These are phyloP conservation scores for Fusarium penzigii DNA, from an alignment of 2,329 filamentous ascomycete species.

Conservation along the genomic window DNA sequence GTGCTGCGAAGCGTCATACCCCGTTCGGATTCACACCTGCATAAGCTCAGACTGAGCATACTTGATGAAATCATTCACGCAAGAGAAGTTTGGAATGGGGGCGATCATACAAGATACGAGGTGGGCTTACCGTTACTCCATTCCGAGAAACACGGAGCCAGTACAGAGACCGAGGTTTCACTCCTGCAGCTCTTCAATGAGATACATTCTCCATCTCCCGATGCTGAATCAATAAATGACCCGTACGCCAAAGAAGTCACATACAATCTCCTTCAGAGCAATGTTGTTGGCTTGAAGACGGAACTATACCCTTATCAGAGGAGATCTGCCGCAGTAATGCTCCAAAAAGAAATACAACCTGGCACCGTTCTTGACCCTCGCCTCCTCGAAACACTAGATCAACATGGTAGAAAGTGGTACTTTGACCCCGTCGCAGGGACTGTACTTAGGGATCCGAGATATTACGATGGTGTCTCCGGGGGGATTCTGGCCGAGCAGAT, in stretches of 20 bases:
- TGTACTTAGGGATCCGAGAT: constrained; percentile 64
- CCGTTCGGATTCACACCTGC: constrained; percentile 46
- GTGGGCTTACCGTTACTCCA: constrained; percentile 7
- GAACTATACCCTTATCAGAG: constrained; percentile 77
- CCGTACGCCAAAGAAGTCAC: constrained; percentile 54
- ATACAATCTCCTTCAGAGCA: constrained; percentile 53
- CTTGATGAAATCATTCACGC: constrained; percentile 59
- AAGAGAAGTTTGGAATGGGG: constrained; percentile 54
- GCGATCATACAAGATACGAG: constrained; percentile 2
- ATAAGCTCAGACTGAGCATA: constrained; percentile 48
- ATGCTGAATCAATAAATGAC: constrained; percentile 49
- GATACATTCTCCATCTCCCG: constrained; percentile 67
- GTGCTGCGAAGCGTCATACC: constrained; percentile 54
- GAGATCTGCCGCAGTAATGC: constrained; percentile 78
- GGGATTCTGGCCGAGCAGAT: constrained; percentile 82
- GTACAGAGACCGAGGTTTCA: constrained; percentile 45
- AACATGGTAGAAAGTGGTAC: constrained; percentile 65
- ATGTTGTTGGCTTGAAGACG: constrained; percentile 61
- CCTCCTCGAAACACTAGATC: constrained; percentile 60
- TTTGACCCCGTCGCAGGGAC: constrained; percentile 65
- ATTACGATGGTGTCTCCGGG: constrained; percentile 73
- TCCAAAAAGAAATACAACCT: constrained; percentile 74
- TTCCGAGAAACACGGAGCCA: constrained; percentile 26
- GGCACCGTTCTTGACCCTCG: constrained; percentile 71
- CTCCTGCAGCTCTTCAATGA: constrained; percentile 73